These are phyloP conservation scores for Exophiala bonariae DNA, from an alignment of 2,329 filamentous ascomycete species.

Conservation along the genomic window DNA sequence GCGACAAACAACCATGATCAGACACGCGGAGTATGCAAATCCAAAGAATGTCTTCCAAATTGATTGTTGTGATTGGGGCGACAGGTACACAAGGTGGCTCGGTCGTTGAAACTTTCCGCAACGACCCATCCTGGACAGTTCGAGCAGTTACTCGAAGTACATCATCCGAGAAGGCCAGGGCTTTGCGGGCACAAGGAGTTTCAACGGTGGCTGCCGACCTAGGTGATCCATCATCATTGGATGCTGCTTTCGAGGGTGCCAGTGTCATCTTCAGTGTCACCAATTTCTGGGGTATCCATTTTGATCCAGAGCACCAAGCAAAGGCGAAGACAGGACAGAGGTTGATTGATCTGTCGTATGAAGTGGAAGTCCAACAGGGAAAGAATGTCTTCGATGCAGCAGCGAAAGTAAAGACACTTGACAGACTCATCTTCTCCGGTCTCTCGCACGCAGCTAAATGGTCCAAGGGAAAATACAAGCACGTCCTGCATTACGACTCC, in stretches of 20 bases:
- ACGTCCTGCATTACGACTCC: slow-evolving; percentile 55
- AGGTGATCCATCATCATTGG: slow-evolving; percentile 31
- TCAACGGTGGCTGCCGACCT: slow-evolving; percentile 34
- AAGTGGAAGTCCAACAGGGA: slow-evolving; percentile 53
- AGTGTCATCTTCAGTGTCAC: slow-evolving; percentile 57
- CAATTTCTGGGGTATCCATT: slow-evolving; percentile 57
- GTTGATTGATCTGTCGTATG: slow-evolving; percentile 45
- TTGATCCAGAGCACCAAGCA: slow-evolving; percentile 40
- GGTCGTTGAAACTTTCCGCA: slow-evolving; percentile 27
- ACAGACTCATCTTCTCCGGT: slow-evolving; percentile 53
- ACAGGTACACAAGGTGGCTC: slow-evolving; percentile 53
- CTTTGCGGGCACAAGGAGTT: slow-evolving; percentile 29
- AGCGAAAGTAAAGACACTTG: slow-evolving; percentile 42
- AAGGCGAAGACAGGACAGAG: slow-evolving; percentile 2
- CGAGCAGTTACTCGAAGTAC: slow-evolving; percentile 36
- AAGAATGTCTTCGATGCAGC: slow-evolving; percentile 59
- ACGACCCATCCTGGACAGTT: slow-evolving; percentile 31
- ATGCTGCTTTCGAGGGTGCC: slow-evolving; percentile 40
- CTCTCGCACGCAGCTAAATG: slow-evolving; percentile 50
- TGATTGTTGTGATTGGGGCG: slow-evolving; percentile 52
- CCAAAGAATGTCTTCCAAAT: slow-evolving; percentile 22
- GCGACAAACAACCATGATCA: no score
- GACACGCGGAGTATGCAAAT: no score
- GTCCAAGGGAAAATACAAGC: slow-evolving; percentile 47
- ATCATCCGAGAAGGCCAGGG: slow-evolving; percentile 26